A percentile compares a stretch with the other conserved stretches of the same genome.
Evolutionary conservation across 371 early-diverging fungal species (phyloP).

Genomic region (Mucor velutinosus): DNA sequence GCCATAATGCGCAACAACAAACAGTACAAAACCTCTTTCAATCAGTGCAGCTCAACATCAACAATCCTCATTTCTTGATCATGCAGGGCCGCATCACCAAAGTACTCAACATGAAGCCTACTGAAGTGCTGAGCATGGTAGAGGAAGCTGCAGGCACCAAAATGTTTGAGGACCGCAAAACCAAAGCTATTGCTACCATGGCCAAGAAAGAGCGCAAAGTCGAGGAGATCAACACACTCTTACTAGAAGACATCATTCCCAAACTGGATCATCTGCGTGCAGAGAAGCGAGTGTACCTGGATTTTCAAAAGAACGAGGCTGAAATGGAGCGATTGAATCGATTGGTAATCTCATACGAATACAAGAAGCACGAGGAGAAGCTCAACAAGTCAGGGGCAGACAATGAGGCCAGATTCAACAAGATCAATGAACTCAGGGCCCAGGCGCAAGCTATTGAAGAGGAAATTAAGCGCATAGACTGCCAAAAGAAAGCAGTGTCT

Average conservation of each 20-base stretch:
- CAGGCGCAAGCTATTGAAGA: slow-evolving; percentile 36
- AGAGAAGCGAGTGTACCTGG: slow-evolving; percentile 89
- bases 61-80: slow-evolving; percentile 98
- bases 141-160: slow-evolving; percentile 99
- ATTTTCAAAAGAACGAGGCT: slow-evolving; percentile 89
- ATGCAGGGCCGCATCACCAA: slow-evolving; percentile 99
- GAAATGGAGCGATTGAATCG: slow-evolving; percentile 86
- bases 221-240: slow-evolving; percentile 82
- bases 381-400: slow-evolving; percentile 45
- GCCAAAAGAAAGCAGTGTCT: slow-evolving; percentile 45
- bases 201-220: slow-evolving; percentile 96
- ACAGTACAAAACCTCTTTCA: slow-evolving; percentile 92
- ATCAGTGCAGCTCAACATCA: slow-evolving; percentile 96
- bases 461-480: slow-evolving; percentile 52
- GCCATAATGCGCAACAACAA: slow-evolving; percentile 89
- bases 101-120: slow-evolving; percentile 98
- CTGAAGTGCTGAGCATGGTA: slow-evolving; percentile 95
- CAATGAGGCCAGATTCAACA: slow-evolving; percentile 31
- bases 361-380: slow-evolving; percentile 58
- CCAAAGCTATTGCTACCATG: slow-evolving; percentile 92
- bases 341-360: slow-evolving; percentile 84
- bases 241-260: slow-evolving; percentile 92
- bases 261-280: slow-evolving; percentile 89
- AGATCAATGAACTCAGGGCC: slow-evolving; percentile 33
- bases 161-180: slow-evolving; percentile 98